Conservation (phyloP, 2,329 filamentous ascomycete species). For the Exserohilum rostratum region DNA sequence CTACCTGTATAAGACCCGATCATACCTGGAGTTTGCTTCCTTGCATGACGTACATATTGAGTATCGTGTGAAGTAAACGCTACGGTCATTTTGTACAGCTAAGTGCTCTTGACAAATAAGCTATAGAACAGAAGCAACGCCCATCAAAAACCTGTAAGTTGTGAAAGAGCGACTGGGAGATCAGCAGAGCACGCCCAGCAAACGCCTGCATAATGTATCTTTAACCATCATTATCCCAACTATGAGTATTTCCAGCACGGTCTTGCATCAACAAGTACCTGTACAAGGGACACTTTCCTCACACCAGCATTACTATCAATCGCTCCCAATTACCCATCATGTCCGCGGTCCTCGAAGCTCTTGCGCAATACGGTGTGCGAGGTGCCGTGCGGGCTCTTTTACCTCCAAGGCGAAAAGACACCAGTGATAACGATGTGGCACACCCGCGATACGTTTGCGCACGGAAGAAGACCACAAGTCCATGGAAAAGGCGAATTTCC, state of each 20-base stretch:
- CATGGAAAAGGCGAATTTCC: background rate
- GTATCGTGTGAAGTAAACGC: no score
- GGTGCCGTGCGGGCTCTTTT: background rate
- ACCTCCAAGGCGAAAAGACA: background rate
- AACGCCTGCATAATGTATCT: background rate
- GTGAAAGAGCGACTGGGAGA: no score
- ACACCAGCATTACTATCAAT: background rate
- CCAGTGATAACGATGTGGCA: background rate
- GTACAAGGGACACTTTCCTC: background rate
- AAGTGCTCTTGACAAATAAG: no score
- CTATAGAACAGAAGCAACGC: no score
- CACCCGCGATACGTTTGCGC: background rate
- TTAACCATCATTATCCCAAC: background rate
- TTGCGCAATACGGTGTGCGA: slow-evolving; percentile 1
- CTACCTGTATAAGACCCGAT: no score
- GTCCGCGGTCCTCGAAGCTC: background rate
- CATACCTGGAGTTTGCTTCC: no score
- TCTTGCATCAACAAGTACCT: background rate
- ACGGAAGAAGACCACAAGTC: slow-evolving; percentile 1
- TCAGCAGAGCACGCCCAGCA: background rate
- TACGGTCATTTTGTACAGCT: no score
- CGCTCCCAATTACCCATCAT: background rate
- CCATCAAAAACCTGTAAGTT: no score
- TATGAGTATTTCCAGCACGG: background rate
- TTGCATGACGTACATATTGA: no score